Conservation (phyloP, 2,329 filamentous ascomycete genomes). For the Fusarium torreyae region DNA sequence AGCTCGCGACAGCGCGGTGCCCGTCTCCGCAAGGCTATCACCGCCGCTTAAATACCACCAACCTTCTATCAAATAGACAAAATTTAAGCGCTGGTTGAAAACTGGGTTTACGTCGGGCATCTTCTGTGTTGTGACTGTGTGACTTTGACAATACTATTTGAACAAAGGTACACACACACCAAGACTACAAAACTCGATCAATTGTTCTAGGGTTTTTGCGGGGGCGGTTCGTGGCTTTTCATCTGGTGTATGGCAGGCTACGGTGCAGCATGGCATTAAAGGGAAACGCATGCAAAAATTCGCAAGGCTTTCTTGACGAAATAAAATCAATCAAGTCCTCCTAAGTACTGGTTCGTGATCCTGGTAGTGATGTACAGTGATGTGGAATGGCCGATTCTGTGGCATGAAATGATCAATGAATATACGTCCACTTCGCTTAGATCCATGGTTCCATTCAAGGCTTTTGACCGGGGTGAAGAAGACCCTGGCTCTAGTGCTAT, state of each 20-base stretch:
- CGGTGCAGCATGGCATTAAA: constrained; percentile 58
- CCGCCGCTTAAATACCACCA: constrained; percentile 68
- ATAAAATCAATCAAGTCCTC: constrained; percentile 56
- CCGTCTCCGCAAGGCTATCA: constrained; percentile 75
- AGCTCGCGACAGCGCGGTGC: constrained; percentile 92
- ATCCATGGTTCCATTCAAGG: neutral
- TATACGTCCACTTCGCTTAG: neutral
- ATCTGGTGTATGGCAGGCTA: constrained; percentile 59
- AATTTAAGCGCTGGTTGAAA: constrained; percentile 47
- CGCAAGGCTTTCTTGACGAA: constrained; percentile 57
- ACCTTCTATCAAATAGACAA: constrained; percentile 41
- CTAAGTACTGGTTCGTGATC: constrained; percentile 26
- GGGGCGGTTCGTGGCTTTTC: constrained; percentile 58
- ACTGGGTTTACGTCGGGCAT: constrained; percentile 45
- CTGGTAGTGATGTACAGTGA: constrained; percentile 14
- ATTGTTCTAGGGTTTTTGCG: constrained; percentile 52
- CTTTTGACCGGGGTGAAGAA: neutral
- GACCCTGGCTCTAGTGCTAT: neutral
- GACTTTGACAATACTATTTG: constrained; percentile 39
- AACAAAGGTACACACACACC: constrained; percentile 32
- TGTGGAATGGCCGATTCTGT: neutral
- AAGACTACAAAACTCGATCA: constrained; percentile 43
- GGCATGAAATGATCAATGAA: neutral
- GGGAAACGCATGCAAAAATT: constrained; percentile 57
- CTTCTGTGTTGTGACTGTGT: constrained; percentile 43